phyloP scores from a whole-genome alignment of 2,329 filamentous ascomycete genomes.

The Fusarium albosuccineum region DNA sequence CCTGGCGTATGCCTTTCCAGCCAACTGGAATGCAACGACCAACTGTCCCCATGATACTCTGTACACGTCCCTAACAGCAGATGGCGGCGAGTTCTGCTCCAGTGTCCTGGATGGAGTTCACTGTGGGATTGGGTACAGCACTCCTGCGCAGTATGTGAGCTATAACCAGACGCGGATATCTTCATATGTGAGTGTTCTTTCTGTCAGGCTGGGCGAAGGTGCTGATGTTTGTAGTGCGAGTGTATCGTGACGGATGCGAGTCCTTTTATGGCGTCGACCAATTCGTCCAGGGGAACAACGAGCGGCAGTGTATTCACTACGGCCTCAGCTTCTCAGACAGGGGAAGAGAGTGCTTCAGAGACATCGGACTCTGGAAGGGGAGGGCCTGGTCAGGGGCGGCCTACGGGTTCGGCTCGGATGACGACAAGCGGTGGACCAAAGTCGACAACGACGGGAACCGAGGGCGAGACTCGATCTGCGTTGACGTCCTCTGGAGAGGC shows the following conservation, averaged over 20 bases:
- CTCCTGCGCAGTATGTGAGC: conserved; percentile 47
- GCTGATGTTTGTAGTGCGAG: conserved; percentile 40
- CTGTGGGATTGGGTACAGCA: conserved; percentile 42
- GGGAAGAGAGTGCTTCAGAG: not conserved
- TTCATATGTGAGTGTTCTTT: conserved; percentile 46
- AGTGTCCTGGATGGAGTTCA: conserved; percentile 44
- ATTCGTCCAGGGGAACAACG: not conserved
- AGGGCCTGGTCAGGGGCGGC: conserved; percentile 22
- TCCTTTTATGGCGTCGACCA: not conserved
- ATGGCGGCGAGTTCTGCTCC: conserved; percentile 49
- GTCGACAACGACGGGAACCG: not conserved
- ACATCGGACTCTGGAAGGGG: conserved; percentile 15
- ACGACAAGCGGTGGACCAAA: not conserved
- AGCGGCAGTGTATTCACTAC: conserved; percentile 1
- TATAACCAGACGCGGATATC: conserved; percentile 48
- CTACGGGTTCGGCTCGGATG: conserved; percentile 4
- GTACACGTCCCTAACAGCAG: conserved; percentile 47
- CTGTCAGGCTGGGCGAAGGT: too few species aligned
- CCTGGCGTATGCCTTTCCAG: conserved; percentile 21
- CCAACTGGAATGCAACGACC: conserved; percentile 32
- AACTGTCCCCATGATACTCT: conserved; percentile 48
- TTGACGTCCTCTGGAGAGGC: not conserved
- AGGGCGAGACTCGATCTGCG: conserved; percentile 2
- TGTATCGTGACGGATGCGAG: conserved; percentile 41
- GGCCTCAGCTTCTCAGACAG: conserved; percentile 13